Percentiles rank a stretch among this genome's conserved stretches.
phyloP scores from a whole-genome alignment of 2,329 filamentous ascomycete genomes.

The Alternaria triticina region DNA sequence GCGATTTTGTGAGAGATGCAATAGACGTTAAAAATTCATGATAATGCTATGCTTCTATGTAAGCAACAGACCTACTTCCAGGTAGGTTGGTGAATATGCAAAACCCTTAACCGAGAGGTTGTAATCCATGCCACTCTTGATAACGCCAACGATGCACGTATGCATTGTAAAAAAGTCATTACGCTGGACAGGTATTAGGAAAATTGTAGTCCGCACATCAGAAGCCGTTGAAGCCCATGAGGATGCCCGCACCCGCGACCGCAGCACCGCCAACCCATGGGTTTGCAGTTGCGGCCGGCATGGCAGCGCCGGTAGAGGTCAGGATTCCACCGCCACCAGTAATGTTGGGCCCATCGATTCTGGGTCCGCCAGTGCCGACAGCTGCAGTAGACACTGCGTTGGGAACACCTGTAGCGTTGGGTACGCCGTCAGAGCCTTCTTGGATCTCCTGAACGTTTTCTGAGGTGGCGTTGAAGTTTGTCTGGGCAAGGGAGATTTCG shows the following conservation, averaged over 20 bases:
- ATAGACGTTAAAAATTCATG: not conserved
- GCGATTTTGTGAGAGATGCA: not conserved
- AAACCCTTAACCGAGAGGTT: not conserved
- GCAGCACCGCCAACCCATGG: conserved; percentile 41
- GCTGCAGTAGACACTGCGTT: conserved; percentile 58
- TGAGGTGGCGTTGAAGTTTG: conserved; percentile 63
- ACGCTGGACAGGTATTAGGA: conserved; percentile 7
- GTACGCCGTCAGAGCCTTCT: conserved; percentile 56
- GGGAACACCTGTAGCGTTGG: conserved; percentile 59
- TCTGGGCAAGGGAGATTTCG: conserved; percentile 66
- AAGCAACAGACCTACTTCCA: not conserved
- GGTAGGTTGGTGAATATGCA: not conserved
- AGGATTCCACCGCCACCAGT: conserved; percentile 9
- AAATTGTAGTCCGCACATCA: conserved; percentile 19
- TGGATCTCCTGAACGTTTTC: conserved; percentile 62
- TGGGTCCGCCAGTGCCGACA: conserved; percentile 53
- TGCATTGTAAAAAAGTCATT: conserved; percentile 7
- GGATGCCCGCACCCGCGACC: conserved; percentile 36
- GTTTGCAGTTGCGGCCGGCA: conserved; percentile 32
- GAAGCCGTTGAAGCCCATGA: conserved; percentile 44
- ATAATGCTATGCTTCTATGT: not conserved
- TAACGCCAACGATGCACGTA: conserved; percentile 11
- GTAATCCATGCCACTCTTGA: not conserved
- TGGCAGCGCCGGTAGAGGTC: conserved; percentile 20
- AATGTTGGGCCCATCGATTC: conserved; percentile 42